These are phyloP conservation scores for Insectozyma bohioensis DNA, from an alignment of 1,139 yeast species.

Conservation along the genomic window DNA sequence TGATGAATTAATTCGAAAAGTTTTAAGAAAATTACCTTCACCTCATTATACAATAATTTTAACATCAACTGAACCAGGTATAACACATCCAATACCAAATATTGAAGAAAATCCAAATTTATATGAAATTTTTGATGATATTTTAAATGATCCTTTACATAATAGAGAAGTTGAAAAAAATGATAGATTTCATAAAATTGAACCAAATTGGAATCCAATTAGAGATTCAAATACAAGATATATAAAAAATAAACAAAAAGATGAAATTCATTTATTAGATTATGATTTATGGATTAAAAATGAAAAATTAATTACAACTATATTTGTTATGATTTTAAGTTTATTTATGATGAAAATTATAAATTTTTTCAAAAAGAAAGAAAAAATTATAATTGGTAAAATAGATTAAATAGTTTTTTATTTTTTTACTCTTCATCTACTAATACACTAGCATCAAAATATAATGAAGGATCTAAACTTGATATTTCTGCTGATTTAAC, in stretches of 20 bases:
- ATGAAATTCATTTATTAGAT: conserved; percentile 39
- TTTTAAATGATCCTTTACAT: conserved; percentile 47
- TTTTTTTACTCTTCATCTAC: conserved; percentile 44
- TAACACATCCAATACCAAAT: conserved; percentile 34
- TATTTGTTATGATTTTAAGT: conserved; percentile 27
- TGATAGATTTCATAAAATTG: conserved; percentile 35
- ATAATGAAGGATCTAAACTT: conserved; percentile 80
- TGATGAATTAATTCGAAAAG: conserved; percentile 37
- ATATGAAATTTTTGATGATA: conserved; percentile 46
- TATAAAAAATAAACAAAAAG: conserved; percentile 30
- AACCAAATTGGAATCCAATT: conserved; percentile 31
- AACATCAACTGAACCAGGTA: conserved; percentile 30
- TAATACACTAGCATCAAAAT: conserved; percentile 70
- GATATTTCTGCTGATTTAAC: conserved; percentile 75
- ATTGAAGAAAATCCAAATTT: conserved; percentile 29
- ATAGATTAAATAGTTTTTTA: too few relatives aligned
- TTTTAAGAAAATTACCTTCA: conserved; percentile 65
- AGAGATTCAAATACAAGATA: conserved; percentile 36
- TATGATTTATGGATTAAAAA: conserved; percentile 40
- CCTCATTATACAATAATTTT: conserved; percentile 59
- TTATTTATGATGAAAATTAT: conserved; percentile 15
- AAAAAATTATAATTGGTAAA: too few relatives aligned
- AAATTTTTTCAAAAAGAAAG: conserved; percentile 6
- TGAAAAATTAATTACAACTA: conserved; percentile 39
- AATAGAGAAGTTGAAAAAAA: conserved; percentile 57